These are phyloP conservation scores for Schrenkiella parvula DNA, from an alignment of 345 rosid species.

Conservation along the genomic window DNA sequence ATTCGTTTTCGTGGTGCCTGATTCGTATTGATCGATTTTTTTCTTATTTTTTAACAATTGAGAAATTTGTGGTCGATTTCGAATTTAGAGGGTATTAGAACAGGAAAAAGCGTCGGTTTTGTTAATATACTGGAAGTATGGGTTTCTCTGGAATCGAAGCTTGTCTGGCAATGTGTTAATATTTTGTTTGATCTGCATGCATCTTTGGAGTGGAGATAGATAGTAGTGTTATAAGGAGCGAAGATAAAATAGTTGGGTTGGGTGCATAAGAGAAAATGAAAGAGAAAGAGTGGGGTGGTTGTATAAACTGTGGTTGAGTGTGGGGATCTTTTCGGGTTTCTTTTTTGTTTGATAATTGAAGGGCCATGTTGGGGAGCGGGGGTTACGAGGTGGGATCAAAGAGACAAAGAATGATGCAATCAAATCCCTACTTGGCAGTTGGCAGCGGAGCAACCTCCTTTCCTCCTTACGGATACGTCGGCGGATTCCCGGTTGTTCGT, in stretches of 20 bases:
- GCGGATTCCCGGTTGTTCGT: conserved; percentile 85
- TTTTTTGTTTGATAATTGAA: conserved; percentile 57
- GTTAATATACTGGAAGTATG: neutral
- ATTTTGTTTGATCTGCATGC: too few species aligned
- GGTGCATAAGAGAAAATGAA: conserved; percentile 27
- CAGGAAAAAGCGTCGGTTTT: neutral
- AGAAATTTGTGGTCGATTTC: neutral
- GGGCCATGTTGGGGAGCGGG: conserved; percentile 99
- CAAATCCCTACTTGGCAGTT: conserved; percentile 99
- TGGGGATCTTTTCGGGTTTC: conserved; percentile 61
- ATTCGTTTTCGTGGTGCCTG: neutral
- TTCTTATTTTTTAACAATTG: neutral
- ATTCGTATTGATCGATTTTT: neutral
- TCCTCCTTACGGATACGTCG: conserved; percentile 55
- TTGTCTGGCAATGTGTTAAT: neutral
- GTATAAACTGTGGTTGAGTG: conserved; percentile 89
- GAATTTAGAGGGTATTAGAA: neutral
- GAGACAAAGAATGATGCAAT: conserved; percentile 99
- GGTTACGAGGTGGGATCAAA: conserved; percentile 99
- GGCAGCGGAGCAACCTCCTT: conserved; percentile 58
- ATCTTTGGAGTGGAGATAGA: neutral
- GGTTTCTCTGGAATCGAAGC: neutral
- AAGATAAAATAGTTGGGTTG: too few species aligned
- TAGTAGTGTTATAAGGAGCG: neutral
- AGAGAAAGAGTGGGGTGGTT: conserved; percentile 60